Evolutionary conservation across 2,329 filamentous ascomycete species (phyloP).

Genomic region (Biscogniauxia marginata): DNA sequence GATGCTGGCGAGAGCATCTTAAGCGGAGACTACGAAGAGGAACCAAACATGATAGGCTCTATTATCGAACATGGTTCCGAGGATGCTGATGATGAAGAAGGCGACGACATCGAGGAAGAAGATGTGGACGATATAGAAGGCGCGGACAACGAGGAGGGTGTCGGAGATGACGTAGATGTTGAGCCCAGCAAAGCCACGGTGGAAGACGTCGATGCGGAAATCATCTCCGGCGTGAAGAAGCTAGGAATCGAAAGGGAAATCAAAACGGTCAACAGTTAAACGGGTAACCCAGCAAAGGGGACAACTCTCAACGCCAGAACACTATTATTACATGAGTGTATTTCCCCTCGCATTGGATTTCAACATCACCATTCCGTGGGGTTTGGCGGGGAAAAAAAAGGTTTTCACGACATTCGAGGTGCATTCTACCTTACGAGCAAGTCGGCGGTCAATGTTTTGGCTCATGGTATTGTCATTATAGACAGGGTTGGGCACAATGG

Average conservation of each 20-base stretch:
- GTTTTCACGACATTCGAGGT: not conserved
- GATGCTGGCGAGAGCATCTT: slow-evolving; percentile 43
- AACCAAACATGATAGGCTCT: slow-evolving; percentile 41
- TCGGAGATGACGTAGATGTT: slow-evolving; percentile 22
- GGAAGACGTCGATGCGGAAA: slow-evolving; percentile 52
- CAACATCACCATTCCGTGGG: not conserved
- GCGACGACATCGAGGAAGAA: slow-evolving; percentile 28
- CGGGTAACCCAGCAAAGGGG: slow-evolving; percentile 20
- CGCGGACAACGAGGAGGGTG: slow-evolving; percentile 21
- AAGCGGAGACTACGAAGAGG: slow-evolving; percentile 44
- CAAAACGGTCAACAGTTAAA: not conserved
- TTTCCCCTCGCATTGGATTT: not conserved
- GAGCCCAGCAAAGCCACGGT: slow-evolving; percentile 24
- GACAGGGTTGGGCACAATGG: too few relatives aligned
- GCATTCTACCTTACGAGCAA: not conserved
- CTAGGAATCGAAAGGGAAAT: slow-evolving; percentile 45
- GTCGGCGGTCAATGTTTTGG: not conserved
- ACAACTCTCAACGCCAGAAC: not conserved
- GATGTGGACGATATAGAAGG: slow-evolving; percentile 45
- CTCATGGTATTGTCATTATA: too few relatives aligned
- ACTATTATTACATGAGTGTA: too few relatives aligned
- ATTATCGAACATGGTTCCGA: slow-evolving; percentile 39
- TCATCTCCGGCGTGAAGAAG: slow-evolving; percentile 59
- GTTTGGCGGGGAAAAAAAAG: not conserved
- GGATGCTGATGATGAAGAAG: slow-evolving; percentile 37